phyloP scores from a whole-genome alignment of 2,329 filamentous ascomycete genomes.

The Sporothrix humicola region DNA sequence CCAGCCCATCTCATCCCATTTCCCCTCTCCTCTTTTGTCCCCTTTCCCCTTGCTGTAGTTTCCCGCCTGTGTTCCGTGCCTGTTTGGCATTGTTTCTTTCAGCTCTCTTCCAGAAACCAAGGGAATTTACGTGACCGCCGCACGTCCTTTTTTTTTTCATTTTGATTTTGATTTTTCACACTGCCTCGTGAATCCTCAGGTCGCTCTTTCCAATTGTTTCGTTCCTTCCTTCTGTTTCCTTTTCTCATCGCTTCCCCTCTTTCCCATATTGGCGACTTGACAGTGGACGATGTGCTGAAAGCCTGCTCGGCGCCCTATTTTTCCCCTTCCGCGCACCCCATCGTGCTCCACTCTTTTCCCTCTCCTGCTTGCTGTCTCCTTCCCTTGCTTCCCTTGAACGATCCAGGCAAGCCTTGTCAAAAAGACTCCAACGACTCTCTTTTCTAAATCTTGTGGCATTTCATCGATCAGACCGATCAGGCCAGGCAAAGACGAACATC shows the following conservation, averaged over 20 bases:
- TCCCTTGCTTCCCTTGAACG: not conserved
- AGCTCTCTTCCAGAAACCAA: slow-evolving; percentile 17
- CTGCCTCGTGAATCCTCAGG: not conserved
- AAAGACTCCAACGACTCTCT: slow-evolving; percentile 9
- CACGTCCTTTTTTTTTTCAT: not conserved
- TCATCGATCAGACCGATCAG: not conserved
- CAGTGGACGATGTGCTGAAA: not conserved
- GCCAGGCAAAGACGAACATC: not conserved
- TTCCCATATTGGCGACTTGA: not conserved
- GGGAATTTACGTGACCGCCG: not conserved
- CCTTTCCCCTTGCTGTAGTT: slow-evolving; percentile 14
- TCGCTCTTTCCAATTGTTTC: slow-evolving; percentile 15
- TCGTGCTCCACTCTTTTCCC: slow-evolving; percentile 34
- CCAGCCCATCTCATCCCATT: slow-evolving; percentile 8
- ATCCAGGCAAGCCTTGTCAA: slow-evolving; percentile 19
- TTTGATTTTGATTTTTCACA: not conserved
- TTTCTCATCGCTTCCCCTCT: not conserved
- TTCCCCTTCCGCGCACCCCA: slow-evolving; percentile 29
- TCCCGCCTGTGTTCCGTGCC: not conserved
- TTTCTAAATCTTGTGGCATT: slow-evolving; percentile 5
- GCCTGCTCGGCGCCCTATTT: slow-evolving; percentile 30
- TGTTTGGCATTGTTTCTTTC: slow-evolving; percentile 19
- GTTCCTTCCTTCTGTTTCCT: slow-evolving; percentile 9
- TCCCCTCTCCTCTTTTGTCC: slow-evolving; percentile 7
- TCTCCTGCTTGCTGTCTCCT: slow-evolving; percentile 24